Percentiles rank a stretch among this genome's conserved stretches.
phyloP scores from a whole-genome alignment of 2,329 filamentous ascomycete genomes.

The Penicillium vulpinum region DNA sequence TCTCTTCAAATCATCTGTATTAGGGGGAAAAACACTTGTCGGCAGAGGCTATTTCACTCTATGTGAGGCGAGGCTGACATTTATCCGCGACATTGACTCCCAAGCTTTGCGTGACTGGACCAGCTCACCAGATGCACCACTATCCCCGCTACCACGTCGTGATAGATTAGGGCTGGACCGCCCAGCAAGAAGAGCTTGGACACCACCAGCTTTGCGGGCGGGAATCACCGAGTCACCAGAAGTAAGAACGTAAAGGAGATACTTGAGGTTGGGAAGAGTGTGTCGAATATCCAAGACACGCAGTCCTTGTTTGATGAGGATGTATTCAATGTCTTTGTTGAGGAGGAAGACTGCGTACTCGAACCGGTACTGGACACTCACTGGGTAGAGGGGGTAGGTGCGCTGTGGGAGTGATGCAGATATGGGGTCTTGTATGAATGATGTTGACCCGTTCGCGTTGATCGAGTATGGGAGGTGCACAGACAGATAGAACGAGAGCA shows the following conservation, averaged over 20 bases:
- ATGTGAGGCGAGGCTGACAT: slow-evolving; percentile 22
- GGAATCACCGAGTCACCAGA: slow-evolving; percentile 69
- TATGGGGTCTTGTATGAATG: slow-evolving; percentile 74
- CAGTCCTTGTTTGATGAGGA: slow-evolving; percentile 66
- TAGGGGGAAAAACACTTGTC: neutral
- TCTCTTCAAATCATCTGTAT: neutral
- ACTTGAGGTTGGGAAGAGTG: slow-evolving; percentile 90
- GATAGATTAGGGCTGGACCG: slow-evolving; percentile 40
- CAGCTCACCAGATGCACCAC: slow-evolving; percentile 35
- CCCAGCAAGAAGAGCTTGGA: slow-evolving; percentile 48
- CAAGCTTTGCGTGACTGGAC: slow-evolving; percentile 29
- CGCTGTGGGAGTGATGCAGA: slow-evolving; percentile 55
- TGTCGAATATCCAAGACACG: slow-evolving; percentile 87
- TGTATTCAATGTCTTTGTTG: slow-evolving; percentile 86
- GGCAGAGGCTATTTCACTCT: neutral
- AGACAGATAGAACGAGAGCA: slow-evolving; percentile 79
- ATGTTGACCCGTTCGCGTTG: slow-evolving; percentile 69
- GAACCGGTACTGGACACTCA: slow-evolving; percentile 79
- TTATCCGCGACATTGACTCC: slow-evolving; percentile 29
- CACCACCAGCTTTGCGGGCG: slow-evolving; percentile 55
- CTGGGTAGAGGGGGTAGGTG: slow-evolving; percentile 79
- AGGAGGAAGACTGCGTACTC: slow-evolving; percentile 96
- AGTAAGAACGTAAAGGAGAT: slow-evolving; percentile 84
- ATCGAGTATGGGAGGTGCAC: slow-evolving; percentile 80
- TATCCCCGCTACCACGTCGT: slow-evolving; percentile 44